These are phyloP conservation scores for Penicillium brevicompactum DNA, from an alignment of 2,329 filamentous ascomycete species.

Conservation along the genomic window DNA sequence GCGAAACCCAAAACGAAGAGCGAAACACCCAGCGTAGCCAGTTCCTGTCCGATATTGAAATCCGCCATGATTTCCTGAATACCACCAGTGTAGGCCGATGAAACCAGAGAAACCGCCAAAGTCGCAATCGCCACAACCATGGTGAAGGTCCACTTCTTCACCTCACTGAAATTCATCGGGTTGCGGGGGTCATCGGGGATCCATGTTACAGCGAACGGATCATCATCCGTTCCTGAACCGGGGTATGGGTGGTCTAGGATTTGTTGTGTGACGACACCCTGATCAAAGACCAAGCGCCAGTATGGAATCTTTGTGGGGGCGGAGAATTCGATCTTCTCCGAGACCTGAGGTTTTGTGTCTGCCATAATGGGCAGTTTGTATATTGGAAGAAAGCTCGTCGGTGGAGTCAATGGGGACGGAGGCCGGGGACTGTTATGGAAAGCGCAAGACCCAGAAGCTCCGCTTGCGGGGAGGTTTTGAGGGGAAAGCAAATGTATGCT, in stretches of 20 bases:
- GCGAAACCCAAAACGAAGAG: conserved; percentile 65
- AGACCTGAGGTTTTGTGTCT: conserved; percentile 20
- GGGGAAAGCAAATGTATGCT: not conserved
- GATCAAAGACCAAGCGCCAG: conserved; percentile 59
- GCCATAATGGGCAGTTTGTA: conserved; percentile 27
- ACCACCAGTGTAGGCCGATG: conserved; percentile 54
- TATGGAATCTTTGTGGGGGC: conserved; percentile 39
- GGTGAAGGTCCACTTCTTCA: conserved; percentile 68
- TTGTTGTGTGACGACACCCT: conserved; percentile 59
- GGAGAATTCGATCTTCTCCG: conserved; percentile 32
- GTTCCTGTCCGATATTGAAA: conserved; percentile 56
- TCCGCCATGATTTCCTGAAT: conserved; percentile 51
- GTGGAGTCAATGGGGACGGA: not conserved
- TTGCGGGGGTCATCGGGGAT: conserved; percentile 68
- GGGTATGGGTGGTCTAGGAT: conserved; percentile 59
- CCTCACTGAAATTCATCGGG: conserved; percentile 60
- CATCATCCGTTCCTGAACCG: conserved; percentile 65
- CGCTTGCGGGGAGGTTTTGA: conserved; percentile 1
- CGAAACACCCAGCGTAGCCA: conserved; percentile 64
- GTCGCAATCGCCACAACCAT: conserved; percentile 66
- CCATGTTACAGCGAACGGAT: conserved; percentile 70
- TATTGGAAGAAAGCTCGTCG: not conserved
- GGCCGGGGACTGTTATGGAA: not conserved
- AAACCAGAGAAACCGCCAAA: conserved; percentile 69
- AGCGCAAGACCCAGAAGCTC: not conserved